phyloP scores from a whole-genome alignment of 805 yeast genomes.

The Kazachstania martiniae region DNA sequence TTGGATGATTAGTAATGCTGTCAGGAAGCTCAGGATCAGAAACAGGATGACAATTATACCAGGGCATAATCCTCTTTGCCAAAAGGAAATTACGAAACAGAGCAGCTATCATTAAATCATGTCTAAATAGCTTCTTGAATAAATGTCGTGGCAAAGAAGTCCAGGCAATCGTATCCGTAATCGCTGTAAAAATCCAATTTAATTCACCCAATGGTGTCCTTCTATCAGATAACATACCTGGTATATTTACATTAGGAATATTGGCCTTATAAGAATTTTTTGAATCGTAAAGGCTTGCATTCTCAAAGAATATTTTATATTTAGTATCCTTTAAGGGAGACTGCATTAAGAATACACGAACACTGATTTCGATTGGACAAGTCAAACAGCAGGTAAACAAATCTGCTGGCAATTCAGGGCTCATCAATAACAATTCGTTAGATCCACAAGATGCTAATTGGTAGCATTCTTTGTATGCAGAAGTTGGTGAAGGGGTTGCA shows the following conservation, averaged over 20 bases:
- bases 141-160: conserved; percentile 77
- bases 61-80: conserved; percentile 90
- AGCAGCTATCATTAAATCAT: conserved; percentile 94
- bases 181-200: conserved; percentile 96
- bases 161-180: conserved; percentile 98
- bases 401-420: conserved; percentile 92
- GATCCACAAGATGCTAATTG: conserved; percentile 89
- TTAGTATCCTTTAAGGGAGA: conserved; percentile 46
- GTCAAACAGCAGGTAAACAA: conserved; percentile 91
- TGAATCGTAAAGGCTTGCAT: conserved; percentile 19
- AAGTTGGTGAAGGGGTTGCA: conserved; percentile 34
- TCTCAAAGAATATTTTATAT: conserved; percentile 32
- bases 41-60: conserved; percentile 85
- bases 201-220: conserved; percentile 93
- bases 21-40: conserved; percentile 92
- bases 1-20: conserved; percentile 63
- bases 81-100: conserved; percentile 82
- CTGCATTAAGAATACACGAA: conserved; percentile 84
- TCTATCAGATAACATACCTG: conserved; percentile 86
- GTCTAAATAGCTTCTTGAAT: conserved; percentile 84
- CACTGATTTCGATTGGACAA: conserved; percentile 88
- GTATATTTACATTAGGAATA: conserved; percentile 48
- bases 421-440: conserved; percentile 81
- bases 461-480: conserved; percentile 68
- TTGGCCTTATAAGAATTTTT: conserved; percentile 14